Conservation (phyloP, 1,284 basidiomycete genomes). For the Malassezia obtusa region DNA sequence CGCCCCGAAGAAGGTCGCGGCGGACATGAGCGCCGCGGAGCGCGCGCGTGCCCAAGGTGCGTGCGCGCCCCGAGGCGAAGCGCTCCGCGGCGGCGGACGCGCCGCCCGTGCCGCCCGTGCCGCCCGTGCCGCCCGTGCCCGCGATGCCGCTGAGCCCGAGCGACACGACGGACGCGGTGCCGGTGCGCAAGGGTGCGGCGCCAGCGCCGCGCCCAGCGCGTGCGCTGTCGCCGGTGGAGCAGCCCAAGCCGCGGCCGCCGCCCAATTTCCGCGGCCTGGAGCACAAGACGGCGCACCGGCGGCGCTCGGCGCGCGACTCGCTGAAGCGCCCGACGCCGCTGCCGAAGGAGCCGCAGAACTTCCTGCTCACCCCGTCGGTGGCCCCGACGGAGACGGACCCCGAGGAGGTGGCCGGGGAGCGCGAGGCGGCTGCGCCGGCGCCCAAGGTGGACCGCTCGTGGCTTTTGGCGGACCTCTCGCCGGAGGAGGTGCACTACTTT, state of each 20-base stretch:
- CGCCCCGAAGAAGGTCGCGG: background rate
- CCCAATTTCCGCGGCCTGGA: slow-evolving; percentile 12
- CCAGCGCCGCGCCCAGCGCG: background rate
- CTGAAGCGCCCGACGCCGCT: background rate
- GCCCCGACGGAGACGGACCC: slow-evolving; percentile 14
- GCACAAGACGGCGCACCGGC: slow-evolving; percentile 3
- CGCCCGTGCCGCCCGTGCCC: background rate
- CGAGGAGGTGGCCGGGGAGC: background rate
- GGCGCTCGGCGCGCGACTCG: background rate
- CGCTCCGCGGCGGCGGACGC: background rate
- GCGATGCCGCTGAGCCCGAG: background rate
- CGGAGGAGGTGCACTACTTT: slow-evolving; percentile 39
- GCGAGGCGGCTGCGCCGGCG: background rate
- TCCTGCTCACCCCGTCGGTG: slow-evolving; percentile 15
- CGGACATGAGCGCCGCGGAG: background rate
- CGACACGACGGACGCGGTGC: background rate
- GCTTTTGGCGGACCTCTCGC: slow-evolving; percentile 27
- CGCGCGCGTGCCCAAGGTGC: background rate
- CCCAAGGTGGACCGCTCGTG: slow-evolving; percentile 14
- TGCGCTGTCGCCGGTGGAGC: background rate
- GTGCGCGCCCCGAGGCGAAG: background rate
- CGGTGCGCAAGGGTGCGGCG: background rate
- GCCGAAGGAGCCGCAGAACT: slow-evolving; percentile 5
- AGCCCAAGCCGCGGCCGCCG: background rate
- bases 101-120: slow-evolving; percentile 11